Base-by-base conservation (phyloP, 495 filamentous ascomycete genomes). In the Pseudevernia furfuracea region DNA sequence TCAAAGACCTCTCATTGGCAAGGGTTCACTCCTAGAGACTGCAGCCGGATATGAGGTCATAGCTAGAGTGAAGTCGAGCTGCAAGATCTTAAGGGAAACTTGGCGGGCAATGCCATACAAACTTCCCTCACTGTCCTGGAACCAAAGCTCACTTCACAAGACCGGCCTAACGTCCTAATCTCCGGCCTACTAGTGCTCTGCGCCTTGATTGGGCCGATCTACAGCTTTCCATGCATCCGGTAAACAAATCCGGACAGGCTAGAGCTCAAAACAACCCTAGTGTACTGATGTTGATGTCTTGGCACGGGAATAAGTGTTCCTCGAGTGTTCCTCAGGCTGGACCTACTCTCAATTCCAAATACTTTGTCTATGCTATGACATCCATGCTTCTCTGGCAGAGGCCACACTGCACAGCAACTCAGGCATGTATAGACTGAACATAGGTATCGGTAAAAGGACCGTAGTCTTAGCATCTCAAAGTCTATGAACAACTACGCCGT, bases 261-360 rank as follows among this genome's bases (percentile, higher is more conserved):
- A 6, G 6, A 53, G 14, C 5, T n/a, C 6, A 3, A 3, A 28
- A 14, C 9, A 21, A 1, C 43, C 8, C 23, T 11, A 14, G 46
- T 25, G 9, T 23, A 11, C 8, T 4, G 8, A 8, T 25, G 23
- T 49, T 25, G n/a, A 11, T 49, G 23, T 49, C 8, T 49, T 49
- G 46, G n/a, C 46, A 46, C 17, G 15, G 43, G n/a, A n/a, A n/a
- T n/a, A n/a, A n/a, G n/a, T n/a, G n/a, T n/a, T n/a, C n/a, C n/a
- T n/a, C n/a, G n/a, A n/a, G n/a, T n/a, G n/a, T n/a, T n/a, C n/a
- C n/a, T n/a, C n/a, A n/a, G n/a, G n/a, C n/a, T n/a, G n/a, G n/a
- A n/a, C n/a, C n/a, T n/a, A n/a, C n/a, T n/a, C n/a, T n/a, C 23
- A 12, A 49, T 49, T 49, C 23, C 46, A 49, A 49, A 49, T 49